Evolutionary conservation across 192 early-diverging fungal species (phyloP).

Genomic region (Coemansia nantahalensis): DNA sequence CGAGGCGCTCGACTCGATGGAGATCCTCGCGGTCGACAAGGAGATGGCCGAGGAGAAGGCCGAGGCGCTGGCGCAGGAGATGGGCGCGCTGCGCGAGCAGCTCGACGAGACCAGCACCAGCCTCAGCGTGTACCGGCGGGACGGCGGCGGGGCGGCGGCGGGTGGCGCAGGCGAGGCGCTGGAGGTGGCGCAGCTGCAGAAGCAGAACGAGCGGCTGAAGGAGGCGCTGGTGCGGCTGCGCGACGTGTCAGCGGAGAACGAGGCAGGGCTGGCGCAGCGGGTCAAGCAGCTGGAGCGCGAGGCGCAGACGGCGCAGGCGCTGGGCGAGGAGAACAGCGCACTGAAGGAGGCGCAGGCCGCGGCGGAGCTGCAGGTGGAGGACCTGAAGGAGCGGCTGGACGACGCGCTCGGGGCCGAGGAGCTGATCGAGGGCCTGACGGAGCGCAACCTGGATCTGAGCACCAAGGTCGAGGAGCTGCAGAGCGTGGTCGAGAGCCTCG

Average conservation of each 20-base stretch:
- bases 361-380: constrained; percentile 78
- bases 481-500: constrained; percentile 77
- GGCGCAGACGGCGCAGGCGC: constrained; percentile 55
- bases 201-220: constrained; percentile 85
- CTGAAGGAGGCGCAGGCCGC: constrained; percentile 56
- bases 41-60: constrained; percentile 89
- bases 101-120: constrained; percentile 73
- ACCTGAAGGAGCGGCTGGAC: constrained; percentile 78
- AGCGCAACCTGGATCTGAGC: constrained; percentile 77
- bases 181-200: constrained; percentile 59
- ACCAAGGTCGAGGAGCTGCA: constrained; percentile 75
- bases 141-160: constrained; percentile 5
- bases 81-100: constrained; percentile 70
- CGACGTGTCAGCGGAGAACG: constrained; percentile 71
- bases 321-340: constrained; percentile 46
- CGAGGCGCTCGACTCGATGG: constrained; percentile 75
- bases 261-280: constrained; percentile 60
- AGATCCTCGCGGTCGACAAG: constrained; percentile 85
- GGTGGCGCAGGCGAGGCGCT: not conserved
- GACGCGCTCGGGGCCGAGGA: constrained; percentile 80
- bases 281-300: constrained; percentile 76
- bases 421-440: constrained; percentile 76
- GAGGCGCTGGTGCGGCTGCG: constrained; percentile 83
- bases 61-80: constrained; percentile 73
- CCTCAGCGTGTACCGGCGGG: constrained; percentile 53